A percentile compares a stretch with the other conserved stretches of the same genome.
Evolutionary conservation across 2,329 filamentous ascomycete genomes (phyloP).

Genomic region (Fusarium sp.): DNA sequence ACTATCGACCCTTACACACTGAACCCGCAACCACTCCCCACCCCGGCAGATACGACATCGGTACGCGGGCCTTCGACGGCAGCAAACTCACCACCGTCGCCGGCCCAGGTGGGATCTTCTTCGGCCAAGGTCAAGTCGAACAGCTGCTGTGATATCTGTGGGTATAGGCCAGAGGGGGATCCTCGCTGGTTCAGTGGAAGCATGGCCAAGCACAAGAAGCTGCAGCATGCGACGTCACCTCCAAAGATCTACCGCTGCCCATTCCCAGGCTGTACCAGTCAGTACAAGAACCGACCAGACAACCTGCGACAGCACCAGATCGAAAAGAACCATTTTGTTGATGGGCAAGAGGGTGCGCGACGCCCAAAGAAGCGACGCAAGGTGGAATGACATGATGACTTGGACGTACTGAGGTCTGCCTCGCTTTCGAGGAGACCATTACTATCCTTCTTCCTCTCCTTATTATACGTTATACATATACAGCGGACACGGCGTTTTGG

Average conservation of each 20-base stretch:
- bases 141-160: conserved; percentile 63
- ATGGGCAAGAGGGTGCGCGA: conserved; percentile 52
- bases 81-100: conserved; percentile 41
- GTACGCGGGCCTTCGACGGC: conserved; percentile 37
- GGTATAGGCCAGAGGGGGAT: conserved; percentile 66
- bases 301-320: conserved; percentile 68
- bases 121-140: conserved; percentile 56
- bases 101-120: conserved; percentile 19
- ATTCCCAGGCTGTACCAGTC: conserved; percentile 65
- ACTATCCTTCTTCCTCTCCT: background rate
- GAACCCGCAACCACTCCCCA: conserved; percentile 36
- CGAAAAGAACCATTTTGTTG: conserved; percentile 67
- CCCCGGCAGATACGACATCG: conserved; percentile 36
- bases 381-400: conserved; percentile 36
- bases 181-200: conserved; percentile 70
- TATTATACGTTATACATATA: conserved; percentile 9
- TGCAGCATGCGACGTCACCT: conserved; percentile 63
- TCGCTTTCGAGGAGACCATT: background rate
- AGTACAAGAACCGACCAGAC: conserved; percentile 67
- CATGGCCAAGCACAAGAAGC: conserved; percentile 69
- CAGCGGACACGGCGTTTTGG: conserved; percentile 32
- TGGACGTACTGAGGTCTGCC: background rate
- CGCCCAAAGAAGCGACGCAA: conserved; percentile 64
- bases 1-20: conserved; percentile 28
- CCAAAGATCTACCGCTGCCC: conserved; percentile 65